Evolutionary conservation across 306 rosid species (phyloP).

Genomic region (Luffa acutangula): DNA sequence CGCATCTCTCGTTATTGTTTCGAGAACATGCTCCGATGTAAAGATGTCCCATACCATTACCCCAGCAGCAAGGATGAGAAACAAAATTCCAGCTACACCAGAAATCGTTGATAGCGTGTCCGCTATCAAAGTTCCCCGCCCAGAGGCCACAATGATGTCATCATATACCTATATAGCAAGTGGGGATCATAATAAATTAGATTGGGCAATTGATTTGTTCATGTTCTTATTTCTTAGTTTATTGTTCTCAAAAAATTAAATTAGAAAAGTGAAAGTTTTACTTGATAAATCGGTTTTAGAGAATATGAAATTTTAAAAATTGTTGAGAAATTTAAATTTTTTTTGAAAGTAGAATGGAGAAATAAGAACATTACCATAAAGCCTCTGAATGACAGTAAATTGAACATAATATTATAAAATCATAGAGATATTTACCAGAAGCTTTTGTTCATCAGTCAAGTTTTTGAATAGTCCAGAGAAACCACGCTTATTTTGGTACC

Average conservation of each 20-base stretch:
- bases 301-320: too few species aligned
- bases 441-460: neutral
- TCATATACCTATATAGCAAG: neutral
- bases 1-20: neutral
- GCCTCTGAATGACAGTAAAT: neutral
- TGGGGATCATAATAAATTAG: too few species aligned
- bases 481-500: neutral
- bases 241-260: too few species aligned
- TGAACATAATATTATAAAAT: neutral
- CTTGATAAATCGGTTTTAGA: too few species aligned
- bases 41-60: slow-evolving; percentile 2
- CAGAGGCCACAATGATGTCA: neutral
- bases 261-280: too few species aligned
- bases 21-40: neutral
- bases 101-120: neutral
- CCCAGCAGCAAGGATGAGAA: neutral
- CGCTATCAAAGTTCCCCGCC: neutral
- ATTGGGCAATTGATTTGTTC: too few species aligned
- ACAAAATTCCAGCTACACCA: neutral
- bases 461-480: neutral
- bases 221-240: too few species aligned
- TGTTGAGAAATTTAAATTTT: too few species aligned
- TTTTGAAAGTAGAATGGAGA: too few species aligned
- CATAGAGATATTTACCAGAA: neutral
- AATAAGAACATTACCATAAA: neutral